A percentile compares a stretch with the other conserved stretches of the same genome.
phyloP scores from a whole-genome alignment of 2,329 filamentous ascomycete species.

The Scytalidium sp. region DNA sequence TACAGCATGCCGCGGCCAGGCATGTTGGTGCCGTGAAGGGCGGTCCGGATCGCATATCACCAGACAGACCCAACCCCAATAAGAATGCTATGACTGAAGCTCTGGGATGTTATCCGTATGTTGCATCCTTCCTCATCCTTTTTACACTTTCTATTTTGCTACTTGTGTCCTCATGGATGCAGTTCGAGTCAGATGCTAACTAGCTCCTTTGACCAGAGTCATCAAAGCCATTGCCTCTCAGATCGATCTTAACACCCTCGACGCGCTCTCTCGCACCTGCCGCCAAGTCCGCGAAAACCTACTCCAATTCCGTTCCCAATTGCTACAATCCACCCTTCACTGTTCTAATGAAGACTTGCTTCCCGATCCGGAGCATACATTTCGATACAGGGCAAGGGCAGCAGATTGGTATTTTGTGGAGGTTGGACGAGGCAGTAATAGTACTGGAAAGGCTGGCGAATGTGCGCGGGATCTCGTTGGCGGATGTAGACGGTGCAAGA shows the following conservation, averaged over 20 bases:
- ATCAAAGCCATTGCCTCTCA: slow-evolving; percentile 70
- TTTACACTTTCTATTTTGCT: slow-evolving; percentile 6
- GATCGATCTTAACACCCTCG: slow-evolving; percentile 84
- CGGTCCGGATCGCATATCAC: slow-evolving; percentile 4
- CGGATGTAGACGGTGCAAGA: slow-evolving; percentile 75
- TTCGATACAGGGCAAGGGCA: slow-evolving; percentile 56
- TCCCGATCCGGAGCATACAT: slow-evolving; percentile 52
- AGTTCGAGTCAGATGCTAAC: slow-evolving; percentile 1
- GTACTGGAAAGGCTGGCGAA: slow-evolving; percentile 66
- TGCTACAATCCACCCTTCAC: slow-evolving; percentile 73
- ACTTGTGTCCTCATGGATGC: slow-evolving; percentile 4
- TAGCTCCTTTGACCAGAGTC: slow-evolving; percentile 53
- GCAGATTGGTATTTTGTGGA: slow-evolving; percentile 60
- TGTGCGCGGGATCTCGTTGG: slow-evolving; percentile 88
- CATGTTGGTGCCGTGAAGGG: slow-evolving; percentile 7
- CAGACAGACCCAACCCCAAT: slow-evolving; percentile 39
- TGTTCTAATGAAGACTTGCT: slow-evolving; percentile 69
- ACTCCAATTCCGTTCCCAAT: slow-evolving; percentile 71
- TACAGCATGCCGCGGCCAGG: slow-evolving; percentile 9
- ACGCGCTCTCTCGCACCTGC: slow-evolving; percentile 79
- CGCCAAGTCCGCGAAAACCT: slow-evolving; percentile 75
- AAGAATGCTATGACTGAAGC: slow-evolving; percentile 58
- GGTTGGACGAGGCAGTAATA: slow-evolving; percentile 43
- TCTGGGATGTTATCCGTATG: slow-evolving; percentile 66
- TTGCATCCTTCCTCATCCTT: slow-evolving; percentile 34